Evolutionary conservation across 2,329 filamentous ascomycete species (phyloP).

Genomic region (Xylariaceae sp.): DNA sequence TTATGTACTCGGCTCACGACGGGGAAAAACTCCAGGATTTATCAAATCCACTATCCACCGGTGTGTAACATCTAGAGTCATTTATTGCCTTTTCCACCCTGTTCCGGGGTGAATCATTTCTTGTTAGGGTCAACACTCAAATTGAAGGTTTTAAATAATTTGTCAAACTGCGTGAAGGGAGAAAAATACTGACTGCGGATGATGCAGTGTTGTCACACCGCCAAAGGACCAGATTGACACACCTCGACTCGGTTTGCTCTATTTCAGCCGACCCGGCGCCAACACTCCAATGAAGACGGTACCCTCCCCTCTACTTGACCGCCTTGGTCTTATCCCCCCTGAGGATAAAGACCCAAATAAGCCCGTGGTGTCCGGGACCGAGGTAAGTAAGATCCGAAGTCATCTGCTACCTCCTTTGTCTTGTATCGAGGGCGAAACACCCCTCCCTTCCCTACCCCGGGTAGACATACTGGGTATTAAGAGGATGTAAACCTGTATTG

Average conservation of each 20-base stretch:
- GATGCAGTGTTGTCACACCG: slow-evolving; percentile 32
- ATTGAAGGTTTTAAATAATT: too few species aligned
- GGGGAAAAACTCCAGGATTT: slow-evolving; percentile 29
- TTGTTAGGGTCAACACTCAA: too few species aligned
- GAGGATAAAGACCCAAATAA: slow-evolving; percentile 42
- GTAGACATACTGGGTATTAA: too few species aligned
- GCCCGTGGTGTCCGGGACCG: slow-evolving; percentile 43
- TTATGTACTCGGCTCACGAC: not conserved
- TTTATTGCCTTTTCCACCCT: too few species aligned
- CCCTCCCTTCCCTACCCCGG: too few species aligned
- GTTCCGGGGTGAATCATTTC: too few species aligned
- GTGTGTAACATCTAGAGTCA: too few species aligned
- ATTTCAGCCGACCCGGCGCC: slow-evolving; percentile 34
- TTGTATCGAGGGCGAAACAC: not conserved
- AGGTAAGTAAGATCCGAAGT: slow-evolving; percentile 17
- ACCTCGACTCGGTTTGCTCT: slow-evolving; percentile 30
- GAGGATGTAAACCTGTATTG: too few species aligned
- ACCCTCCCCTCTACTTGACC: slow-evolving; percentile 41
- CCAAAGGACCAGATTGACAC: slow-evolving; percentile 31
- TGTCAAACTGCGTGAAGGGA: too few species aligned
- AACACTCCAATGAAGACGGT: slow-evolving; percentile 37
- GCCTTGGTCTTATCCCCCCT: slow-evolving; percentile 42
- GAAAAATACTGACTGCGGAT: too few species aligned
- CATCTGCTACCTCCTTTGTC: not conserved
- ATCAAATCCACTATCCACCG: slow-evolving; percentile 34